These are phyloP conservation scores for Exserohilum rostratum DNA, from an alignment of 2,329 filamentous ascomycete species.

Conservation along the genomic window DNA sequence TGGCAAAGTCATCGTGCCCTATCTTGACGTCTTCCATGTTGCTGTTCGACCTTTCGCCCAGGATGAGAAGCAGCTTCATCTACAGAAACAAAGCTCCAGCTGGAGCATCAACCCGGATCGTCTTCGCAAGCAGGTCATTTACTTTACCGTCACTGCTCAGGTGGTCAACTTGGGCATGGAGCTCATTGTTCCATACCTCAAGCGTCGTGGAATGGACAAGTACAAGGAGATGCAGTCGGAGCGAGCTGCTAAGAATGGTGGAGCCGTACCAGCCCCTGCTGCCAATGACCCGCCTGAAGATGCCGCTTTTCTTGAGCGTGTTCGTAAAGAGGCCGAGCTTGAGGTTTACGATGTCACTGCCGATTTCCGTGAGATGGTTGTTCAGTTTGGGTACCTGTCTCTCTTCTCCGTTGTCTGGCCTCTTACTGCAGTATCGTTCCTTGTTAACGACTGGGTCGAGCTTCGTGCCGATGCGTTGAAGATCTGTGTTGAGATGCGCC, in stretches of 20 bases:
- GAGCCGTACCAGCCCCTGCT: conserved; percentile 55
- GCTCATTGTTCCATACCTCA: conserved; percentile 81
- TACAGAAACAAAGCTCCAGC: conserved; percentile 54
- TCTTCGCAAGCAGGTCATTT: conserved; percentile 90
- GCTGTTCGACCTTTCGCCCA: conserved; percentile 77
- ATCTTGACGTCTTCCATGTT: conserved; percentile 80
- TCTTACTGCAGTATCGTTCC: conserved; percentile 83
- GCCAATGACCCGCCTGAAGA: conserved; percentile 76
- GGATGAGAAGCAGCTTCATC: conserved; percentile 71
- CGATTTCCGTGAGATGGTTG: conserved; percentile 76
- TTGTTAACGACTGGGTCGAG: conserved; percentile 96
- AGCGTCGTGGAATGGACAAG: conserved; percentile 77
- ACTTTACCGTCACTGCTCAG: conserved; percentile 93
- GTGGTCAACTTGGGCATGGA: conserved; percentile 87
- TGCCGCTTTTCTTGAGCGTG: conserved; percentile 76
- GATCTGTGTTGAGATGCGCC: conserved; percentile 85
- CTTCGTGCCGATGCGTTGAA: conserved; percentile 93
- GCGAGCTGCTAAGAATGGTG: conserved; percentile 63
- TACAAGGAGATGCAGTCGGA: conserved; percentile 75
- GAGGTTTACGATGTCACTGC: conserved; percentile 86
- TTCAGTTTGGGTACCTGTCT: conserved; percentile 78
- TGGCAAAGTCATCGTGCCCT: conserved; percentile 79
- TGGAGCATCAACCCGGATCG: conserved; percentile 85
- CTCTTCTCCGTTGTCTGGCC: conserved; percentile 96
- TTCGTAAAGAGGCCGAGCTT: conserved; percentile 82